Base-by-base conservation (phyloP, 129 eudicot species). In the Artemisia argyi region DNA sequence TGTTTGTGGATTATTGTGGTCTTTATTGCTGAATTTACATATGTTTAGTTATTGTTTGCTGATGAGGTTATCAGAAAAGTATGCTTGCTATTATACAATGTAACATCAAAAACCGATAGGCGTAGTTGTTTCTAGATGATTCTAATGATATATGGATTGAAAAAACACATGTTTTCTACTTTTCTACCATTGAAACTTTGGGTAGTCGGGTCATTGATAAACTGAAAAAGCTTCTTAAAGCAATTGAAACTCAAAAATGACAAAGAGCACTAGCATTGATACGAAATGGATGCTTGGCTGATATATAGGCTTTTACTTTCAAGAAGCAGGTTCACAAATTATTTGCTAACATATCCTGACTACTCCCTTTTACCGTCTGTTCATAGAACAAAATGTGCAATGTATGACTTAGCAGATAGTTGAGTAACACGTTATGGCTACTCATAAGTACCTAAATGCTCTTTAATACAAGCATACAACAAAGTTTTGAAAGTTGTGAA, bases 51-150 rank as follows among this genome's bases (percentile, higher is more conserved):
- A 12, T 39, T 2, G 1, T 66, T 12, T 19, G 70, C 19, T 47
- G 39, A 66, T 5, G 44, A 66, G 71, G 49, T 65, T 66, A 46
- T 46, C 1, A n/a, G 30, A 53, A 53, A 69, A 4, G 63, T 54
- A 32, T 2, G 30, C 52, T 30, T 53, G 63, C 18, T 69, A 32
- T 69, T 32, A 53, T 16, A 50, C 74, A 54, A 28, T 3, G 52
- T 69, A 52, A 53, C 50, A n/a, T n/a, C 32, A 10, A 53, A 51
- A 28, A 16, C 16, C 10, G 24, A 24, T 28, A 14, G 46, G 14
- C 15, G 22, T 68, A 24, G 3, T 19, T 51, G 49, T 50, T 68
- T 3, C 35, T 53, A n/a, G 14, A 54, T 46, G 2, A 24, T 42
- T 68, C 16, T 55, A 26, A 55, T 1, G 20, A 13, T n/a, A 50